These are phyloP conservation scores for Phytophthora chlamydospora DNA, from an alignment of 352 stramenopile genomes.

Conservation along the genomic window DNA sequence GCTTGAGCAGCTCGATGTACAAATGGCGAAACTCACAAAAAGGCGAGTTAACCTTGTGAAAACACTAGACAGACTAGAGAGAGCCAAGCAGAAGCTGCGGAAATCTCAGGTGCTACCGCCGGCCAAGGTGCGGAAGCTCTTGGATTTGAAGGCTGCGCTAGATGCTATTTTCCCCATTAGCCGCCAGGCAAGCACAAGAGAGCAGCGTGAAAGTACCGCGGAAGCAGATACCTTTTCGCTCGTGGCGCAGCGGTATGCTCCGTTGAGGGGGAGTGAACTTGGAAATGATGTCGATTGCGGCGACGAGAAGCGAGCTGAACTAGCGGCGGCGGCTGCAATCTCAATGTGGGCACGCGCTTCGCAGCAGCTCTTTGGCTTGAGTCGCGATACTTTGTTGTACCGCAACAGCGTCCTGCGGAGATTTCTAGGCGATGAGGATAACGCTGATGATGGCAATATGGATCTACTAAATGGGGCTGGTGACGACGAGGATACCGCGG, in stretches of 20 bases:
- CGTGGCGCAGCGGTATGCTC: constrained; percentile 24
- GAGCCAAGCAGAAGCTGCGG: constrained; percentile 47
- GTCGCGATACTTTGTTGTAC: constrained; percentile 36
- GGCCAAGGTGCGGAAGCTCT: constrained; percentile 31
- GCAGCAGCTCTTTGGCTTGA: constrained; percentile 35
- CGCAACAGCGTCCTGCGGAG: constrained; percentile 35
- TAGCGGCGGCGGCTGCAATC: constrained; percentile 24
- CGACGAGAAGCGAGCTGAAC: constrained; percentile 19
- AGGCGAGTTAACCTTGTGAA: constrained; percentile 49
- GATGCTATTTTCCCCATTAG: constrained; percentile 36
- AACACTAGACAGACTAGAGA: constrained; percentile 55
- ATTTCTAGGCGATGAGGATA: constrained; percentile 24
- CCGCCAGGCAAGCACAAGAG: constrained; percentile 3
- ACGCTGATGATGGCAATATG: constrained; percentile 6
- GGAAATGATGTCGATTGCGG: constrained; percentile 13
- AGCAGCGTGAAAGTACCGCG: constrained; percentile 6
- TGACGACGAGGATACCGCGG: constrained; percentile 6
- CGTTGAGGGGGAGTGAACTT: constrained; percentile 11
- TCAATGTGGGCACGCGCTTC: constrained; percentile 47
- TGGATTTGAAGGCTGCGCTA: constrained; percentile 35
- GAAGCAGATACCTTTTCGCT: background rate
- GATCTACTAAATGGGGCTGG: background rate
- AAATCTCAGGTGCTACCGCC: constrained; percentile 47
- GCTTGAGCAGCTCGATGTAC: constrained; percentile 49
- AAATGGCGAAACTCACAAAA: constrained; percentile 57